A percentile compares a stretch with the other conserved stretches of the same genome.
Evolutionary conservation across 208 protist genomes (phyloP).

Genomic region (Acanthamoeba sp.): DNA sequence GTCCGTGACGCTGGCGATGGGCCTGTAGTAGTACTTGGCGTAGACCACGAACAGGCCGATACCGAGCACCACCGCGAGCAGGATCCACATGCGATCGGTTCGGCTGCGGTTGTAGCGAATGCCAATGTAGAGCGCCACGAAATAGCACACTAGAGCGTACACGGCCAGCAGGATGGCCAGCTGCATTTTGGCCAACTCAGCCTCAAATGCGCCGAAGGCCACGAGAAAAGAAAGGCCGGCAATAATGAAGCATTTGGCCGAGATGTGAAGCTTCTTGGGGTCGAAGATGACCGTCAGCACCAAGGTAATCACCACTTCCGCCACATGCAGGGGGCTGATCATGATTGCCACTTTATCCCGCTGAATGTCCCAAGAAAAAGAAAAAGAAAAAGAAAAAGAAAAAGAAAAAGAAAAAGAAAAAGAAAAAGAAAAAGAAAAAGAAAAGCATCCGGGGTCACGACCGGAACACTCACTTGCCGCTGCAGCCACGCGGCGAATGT

Average conservation of each 20-base stretch:
- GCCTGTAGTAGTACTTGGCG: constrained; percentile 35
- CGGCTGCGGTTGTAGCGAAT: constrained; percentile 4
- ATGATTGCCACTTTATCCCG: background rate
- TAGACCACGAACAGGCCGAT: constrained; percentile 35
- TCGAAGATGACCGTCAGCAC: constrained; percentile 41
- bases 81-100: constrained; percentile 52
- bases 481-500: no score
- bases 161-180: background rate
- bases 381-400: no score
- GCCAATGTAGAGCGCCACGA: constrained; percentile 28
- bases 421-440: no score
- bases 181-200: background rate
- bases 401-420: no score
- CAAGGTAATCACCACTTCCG: background rate
- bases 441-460: no score
- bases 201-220: background rate
- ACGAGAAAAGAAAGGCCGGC: constrained; percentile 40
- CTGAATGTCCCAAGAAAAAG: no score
- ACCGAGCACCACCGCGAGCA: constrained; percentile 3
- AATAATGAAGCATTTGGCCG: constrained; percentile 36
- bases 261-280: constrained; percentile 41
- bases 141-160: background rate
- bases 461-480: no score
- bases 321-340: background rate
- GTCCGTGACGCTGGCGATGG: constrained; percentile 33